Evolutionary conservation across 2,329 filamentous ascomycete species (phyloP), one percentile per base, ranked within the genome.

Genomic region (Sporothrix brasiliensis): DNA sequence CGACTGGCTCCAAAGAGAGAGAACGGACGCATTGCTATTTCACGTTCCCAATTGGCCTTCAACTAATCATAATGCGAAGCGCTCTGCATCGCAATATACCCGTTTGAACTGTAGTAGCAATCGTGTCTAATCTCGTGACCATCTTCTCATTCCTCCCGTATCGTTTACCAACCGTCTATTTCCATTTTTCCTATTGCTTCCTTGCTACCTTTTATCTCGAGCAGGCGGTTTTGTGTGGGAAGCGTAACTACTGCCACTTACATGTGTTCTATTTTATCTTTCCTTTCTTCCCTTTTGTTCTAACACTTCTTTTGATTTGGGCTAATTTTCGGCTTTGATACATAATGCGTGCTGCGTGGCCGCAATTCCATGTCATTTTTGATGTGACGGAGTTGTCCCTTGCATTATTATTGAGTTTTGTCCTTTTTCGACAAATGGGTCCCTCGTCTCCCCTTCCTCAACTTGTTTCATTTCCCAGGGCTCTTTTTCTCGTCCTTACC

Each of bases 371-470:
- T 61, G 63, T 41, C 4, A 39, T 60, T 49, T 21, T 44, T 44
- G n/a, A 50, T 13, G 53, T 24, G 56, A 44, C 6, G n/a, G 56
- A 14, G 11, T 61, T 61, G 21, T 61, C 56, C 56, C 30, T 24
- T 19, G 34, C 56, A 27, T 60, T 30, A 63, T 24, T 56, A 65
- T 65, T 34, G 49, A 24, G 19, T 4, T 27, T 52, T 69, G n/a
- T 27, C 53, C 13, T 60, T 21, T n/a, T 24, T 21, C 21, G 13
- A 21, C n/a, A 13, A 13, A 27, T 34, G 19, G 21, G 4, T 21
- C 24, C 27, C 19, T 49, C 39, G 56, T 47, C 5, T 30, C 30
- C 30, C 14, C 16, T 49, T 24, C 10, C 10, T 6, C 24, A 24
- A 24, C 24, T 24, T 24, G 24, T 24, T 24, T 19, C 44, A n/a